Percentiles rank a stretch among this genome's conserved stretches.
phyloP scores from a whole-genome alignment of 768 basidiomycete species.

The Hericium erinaceus region DNA sequence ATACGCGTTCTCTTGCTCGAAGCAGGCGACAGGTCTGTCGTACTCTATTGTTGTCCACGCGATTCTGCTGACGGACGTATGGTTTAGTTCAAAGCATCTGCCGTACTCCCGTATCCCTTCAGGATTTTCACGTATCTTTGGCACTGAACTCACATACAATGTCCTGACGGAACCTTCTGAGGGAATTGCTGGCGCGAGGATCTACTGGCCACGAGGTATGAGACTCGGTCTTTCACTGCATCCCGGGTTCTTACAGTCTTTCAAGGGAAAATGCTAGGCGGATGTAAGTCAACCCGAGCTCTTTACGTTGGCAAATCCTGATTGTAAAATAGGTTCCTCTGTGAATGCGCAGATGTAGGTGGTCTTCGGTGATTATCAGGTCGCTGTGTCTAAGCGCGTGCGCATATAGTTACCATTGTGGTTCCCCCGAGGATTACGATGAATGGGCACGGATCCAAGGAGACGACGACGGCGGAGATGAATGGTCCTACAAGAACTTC shows the following conservation, averaged over 20 bases:
- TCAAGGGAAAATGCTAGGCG: slow-evolving; percentile 59
- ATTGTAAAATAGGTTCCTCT: slow-evolving; percentile 36
- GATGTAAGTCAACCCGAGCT: slow-evolving; percentile 38
- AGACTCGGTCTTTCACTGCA: not conserved
- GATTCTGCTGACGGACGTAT: not conserved
- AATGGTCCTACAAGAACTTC: slow-evolving; percentile 54
- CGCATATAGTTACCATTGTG: slow-evolving; percentile 37
- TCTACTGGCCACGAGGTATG: slow-evolving; percentile 61
- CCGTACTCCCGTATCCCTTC: slow-evolving; percentile 10
- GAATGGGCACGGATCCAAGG: slow-evolving; percentile 46
- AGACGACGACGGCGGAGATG: slow-evolving; percentile 31
- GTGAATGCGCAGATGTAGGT: slow-evolving; percentile 50
- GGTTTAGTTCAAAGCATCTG: slow-evolving; percentile 3
- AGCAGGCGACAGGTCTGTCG: slow-evolving; percentile 46
- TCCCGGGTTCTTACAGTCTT: not conserved
- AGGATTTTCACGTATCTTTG: slow-evolving; percentile 27
- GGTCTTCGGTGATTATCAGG: not conserved
- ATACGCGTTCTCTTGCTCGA: slow-evolving; percentile 50
- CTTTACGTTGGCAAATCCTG: not conserved
- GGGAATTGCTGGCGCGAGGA: slow-evolving; percentile 34
- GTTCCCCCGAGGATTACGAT: slow-evolving; percentile 60
- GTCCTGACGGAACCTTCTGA: slow-evolving; percentile 50
- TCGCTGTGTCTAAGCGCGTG: not conserved
- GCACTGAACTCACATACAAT: slow-evolving; percentile 39
- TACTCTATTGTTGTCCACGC: not conserved